Evolutionary conservation across 805 yeast genomes (phyloP).

Genomic region (Starmerella riodocensis): DNA sequence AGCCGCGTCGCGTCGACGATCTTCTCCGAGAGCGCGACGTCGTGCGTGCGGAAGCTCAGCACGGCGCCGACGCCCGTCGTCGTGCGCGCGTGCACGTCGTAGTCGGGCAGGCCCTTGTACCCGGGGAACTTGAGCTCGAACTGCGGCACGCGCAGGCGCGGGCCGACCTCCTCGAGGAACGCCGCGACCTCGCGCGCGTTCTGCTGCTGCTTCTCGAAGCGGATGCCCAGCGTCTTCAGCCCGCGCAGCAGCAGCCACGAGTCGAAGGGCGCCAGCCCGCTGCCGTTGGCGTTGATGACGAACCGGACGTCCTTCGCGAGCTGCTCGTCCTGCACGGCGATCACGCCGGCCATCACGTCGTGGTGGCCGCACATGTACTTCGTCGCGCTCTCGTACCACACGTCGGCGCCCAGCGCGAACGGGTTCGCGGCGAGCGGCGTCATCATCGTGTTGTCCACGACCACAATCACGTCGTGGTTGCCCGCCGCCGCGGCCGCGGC

Average conservation of each 20-base stretch:
- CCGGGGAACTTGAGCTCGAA: slow-evolving; percentile 82
- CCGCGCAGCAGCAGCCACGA: slow-evolving; percentile 84
- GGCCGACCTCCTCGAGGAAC: slow-evolving; percentile 51
- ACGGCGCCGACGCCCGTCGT: slow-evolving; percentile 85
- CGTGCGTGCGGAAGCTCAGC: slow-evolving; percentile 76
- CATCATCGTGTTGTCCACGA: slow-evolving; percentile 93
- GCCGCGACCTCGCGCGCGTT: slow-evolving; percentile 66
- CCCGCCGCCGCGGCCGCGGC: slow-evolving; percentile 45
- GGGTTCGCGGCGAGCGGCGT: slow-evolving; percentile 80
- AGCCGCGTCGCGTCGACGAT: slow-evolving; percentile 65
- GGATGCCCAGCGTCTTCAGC: slow-evolving; percentile 69
- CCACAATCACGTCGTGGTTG: slow-evolving; percentile 39
- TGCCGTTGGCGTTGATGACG: slow-evolving; percentile 79
- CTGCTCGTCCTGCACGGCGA: slow-evolving; percentile 52
- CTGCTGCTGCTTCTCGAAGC: slow-evolving; percentile 77
- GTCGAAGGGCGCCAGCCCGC: slow-evolving; percentile 86
- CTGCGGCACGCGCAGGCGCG: slow-evolving; percentile 8
- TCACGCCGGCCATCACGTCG: slow-evolving; percentile 90
- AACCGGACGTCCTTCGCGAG: slow-evolving; percentile 59
- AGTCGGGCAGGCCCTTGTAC: slow-evolving; percentile 64
- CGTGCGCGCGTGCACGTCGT: slow-evolving; percentile 61
- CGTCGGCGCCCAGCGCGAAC: slow-evolving; percentile 73
- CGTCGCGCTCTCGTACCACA: slow-evolving; percentile 88
- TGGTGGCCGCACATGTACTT: slow-evolving; percentile 90
- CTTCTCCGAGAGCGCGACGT: slow-evolving; percentile 46